Conservation (phyloP, 805 yeast genomes). For the Sugiyamaella mastotermitis region DNA sequence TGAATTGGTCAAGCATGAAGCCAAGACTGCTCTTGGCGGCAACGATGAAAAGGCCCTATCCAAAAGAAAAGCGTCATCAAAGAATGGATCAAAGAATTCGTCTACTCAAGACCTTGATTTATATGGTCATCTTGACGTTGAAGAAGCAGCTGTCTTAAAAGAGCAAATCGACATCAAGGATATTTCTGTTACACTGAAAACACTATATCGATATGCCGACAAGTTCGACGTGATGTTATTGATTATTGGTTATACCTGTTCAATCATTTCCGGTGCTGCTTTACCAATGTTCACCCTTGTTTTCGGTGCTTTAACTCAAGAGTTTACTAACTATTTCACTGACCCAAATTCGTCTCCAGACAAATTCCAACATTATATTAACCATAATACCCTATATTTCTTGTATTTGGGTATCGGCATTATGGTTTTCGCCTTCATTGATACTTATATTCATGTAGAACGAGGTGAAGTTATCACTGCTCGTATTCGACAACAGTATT, state of each 20-base stretch:
- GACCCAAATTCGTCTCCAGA: constrained; percentile 19
- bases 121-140: too few species aligned
- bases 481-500: constrained; percentile 33
- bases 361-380: constrained; percentile 30
- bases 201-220: constrained; percentile 33
- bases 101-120: too few species aligned
- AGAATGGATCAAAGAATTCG: too few species aligned
- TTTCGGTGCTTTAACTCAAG: constrained; percentile 35
- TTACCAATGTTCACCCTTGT: constrained; percentile 37
- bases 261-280: constrained; percentile 35
- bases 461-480: constrained; percentile 38
- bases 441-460: constrained; percentile 32
- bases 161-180: constrained; percentile 26
- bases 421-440: constrained; percentile 27
- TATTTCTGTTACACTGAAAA: constrained; percentile 22
- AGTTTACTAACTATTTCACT: constrained; percentile 30
- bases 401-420: constrained; percentile 36
- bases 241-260: constrained; percentile 26
- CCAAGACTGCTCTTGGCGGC: too few species aligned
- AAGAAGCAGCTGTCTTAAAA: constrained; percentile 30
- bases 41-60: too few species aligned
- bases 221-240: constrained; percentile 26
- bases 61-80: too few species aligned
- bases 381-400: constrained; percentile 34
- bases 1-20: too few species aligned